phyloP scores from a whole-genome alignment of 441 rosid genomes.

The Daphne laureola region DNA sequence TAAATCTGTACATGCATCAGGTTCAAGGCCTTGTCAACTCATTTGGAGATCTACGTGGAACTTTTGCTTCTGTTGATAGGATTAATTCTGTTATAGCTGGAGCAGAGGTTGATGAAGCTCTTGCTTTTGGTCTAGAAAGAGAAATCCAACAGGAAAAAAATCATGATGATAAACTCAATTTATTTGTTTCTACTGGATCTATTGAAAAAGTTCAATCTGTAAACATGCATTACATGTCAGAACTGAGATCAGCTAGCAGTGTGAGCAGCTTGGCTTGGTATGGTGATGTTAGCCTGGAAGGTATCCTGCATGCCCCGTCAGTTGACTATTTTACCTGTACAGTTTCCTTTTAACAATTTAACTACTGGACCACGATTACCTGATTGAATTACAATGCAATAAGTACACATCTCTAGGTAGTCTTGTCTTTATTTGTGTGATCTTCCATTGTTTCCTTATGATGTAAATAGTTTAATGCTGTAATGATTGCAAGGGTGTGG shows the following conservation, averaged over 20 bases:
- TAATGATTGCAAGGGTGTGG: too few species aligned
- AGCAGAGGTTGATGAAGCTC: slow-evolving; percentile 80
- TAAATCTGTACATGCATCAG: slow-evolving; percentile 27
- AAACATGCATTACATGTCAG: slow-evolving; percentile 61
- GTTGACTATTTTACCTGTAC: neutral
- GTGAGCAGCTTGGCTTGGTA: slow-evolving; percentile 64
- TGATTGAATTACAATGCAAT: too few species aligned
- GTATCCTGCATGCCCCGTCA: slow-evolving; percentile 26
- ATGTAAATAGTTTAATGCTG: too few species aligned
- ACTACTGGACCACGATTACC: too few species aligned
- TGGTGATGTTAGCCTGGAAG: slow-evolving; percentile 74
- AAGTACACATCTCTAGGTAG: too few species aligned
- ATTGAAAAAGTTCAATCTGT: slow-evolving; percentile 30
- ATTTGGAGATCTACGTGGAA: slow-evolving; percentile 85
- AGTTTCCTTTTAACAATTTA: too few species aligned
- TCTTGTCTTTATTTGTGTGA: too few species aligned
- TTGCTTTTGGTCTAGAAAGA: slow-evolving; percentile 82
- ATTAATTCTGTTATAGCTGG: slow-evolving; percentile 73
- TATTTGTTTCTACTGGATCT: slow-evolving; percentile 48
- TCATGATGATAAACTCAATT: slow-evolving; percentile 41
- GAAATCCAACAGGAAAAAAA: slow-evolving; percentile 51
- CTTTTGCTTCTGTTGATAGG: slow-evolving; percentile 83
- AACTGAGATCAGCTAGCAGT: slow-evolving; percentile 46
- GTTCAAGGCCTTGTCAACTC: slow-evolving; percentile 97
- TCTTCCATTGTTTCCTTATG: too few species aligned